Evolutionary conservation across 495 filamentous ascomycete species (phyloP).

Genomic region (Poronia punctata): DNA sequence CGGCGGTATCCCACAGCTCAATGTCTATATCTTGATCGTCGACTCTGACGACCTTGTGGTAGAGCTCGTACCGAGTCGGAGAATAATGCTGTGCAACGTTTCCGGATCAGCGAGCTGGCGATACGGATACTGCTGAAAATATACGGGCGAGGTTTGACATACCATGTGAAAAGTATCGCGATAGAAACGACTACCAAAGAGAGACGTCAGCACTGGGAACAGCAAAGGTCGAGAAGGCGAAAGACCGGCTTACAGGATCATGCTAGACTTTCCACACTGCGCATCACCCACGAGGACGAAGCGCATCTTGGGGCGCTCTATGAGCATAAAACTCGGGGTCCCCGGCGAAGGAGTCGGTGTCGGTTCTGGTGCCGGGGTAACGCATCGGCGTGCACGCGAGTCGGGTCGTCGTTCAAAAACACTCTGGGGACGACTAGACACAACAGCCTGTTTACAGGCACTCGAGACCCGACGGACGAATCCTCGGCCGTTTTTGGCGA

Average conservation of each 20-base stretch:
- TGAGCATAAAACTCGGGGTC: constrained; percentile 3
- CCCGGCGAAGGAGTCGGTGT: constrained; percentile 4
- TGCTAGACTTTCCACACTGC: constrained; percentile 21
- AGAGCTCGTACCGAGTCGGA: constrained; percentile 18
- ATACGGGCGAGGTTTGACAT: not conserved
- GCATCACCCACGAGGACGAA: constrained; percentile 23
- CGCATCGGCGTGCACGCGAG: not conserved
- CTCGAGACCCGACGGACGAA: constrained; percentile 11
- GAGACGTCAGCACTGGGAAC: not conserved
- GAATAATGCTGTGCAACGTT: constrained; percentile 5
- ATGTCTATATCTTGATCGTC: constrained; percentile 16
- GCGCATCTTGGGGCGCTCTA: constrained; percentile 18
- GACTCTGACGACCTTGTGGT: constrained; percentile 12
- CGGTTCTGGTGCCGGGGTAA: constrained; percentile 4
- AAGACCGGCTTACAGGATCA: constrained; percentile 15
- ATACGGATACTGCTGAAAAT: not conserved
- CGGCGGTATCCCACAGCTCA: constrained; percentile 27
- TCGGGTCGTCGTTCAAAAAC: not conserved
- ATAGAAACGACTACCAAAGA: constrained; percentile 16
- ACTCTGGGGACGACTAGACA: not conserved
- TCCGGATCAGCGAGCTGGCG: not conserved
- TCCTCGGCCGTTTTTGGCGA: constrained; percentile 2
- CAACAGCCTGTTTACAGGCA: constrained; percentile 4
- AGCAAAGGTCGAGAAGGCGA: not conserved
- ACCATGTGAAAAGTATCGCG: constrained; percentile 12